Base-by-base conservation (phyloP, 83 land plant species). In the Picea abies region DNA sequence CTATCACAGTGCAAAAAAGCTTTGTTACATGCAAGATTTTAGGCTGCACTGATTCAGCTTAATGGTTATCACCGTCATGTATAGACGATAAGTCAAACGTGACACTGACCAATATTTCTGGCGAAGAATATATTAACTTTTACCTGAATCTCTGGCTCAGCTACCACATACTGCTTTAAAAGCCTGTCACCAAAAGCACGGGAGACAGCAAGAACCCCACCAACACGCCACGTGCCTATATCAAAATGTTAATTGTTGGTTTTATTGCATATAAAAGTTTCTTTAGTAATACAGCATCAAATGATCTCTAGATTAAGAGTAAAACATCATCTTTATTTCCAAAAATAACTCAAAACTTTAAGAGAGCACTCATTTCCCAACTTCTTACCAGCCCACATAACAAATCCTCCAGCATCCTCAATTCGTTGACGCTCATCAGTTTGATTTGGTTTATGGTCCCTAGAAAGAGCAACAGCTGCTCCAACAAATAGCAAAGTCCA, bases 361-460 rank as follows among this genome's bases (percentile, higher is more conserved):
- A 16, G 80, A 17, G 44, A 83, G 56, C n/a, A 37, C n/a, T 47
- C n/a, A 37, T 37, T 23, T 61, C 44, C 56, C 58, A 20, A 23
- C 65, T 16, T 73, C 81, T 73, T 87, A 91, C 99, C 97, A 80
- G 95, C 96, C 96, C 96, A 96, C 95, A 94, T 88, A 60, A 96
- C 99, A 85, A 92, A 90, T n/a, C 99, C 99, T 84, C 99, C 98
- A 64, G 99, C 99, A 65, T 94, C 87, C 83, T 96, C 99, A 85
- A 95, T 96, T 39, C 99, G 88, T 66, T 92, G 96, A 10, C 98
- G 82, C 84, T 96, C 99, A 85, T 96, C 99, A 52, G 84, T 84
- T 44, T 91, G 94, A 87, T 92, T 92, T 61, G 99, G 98, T 77
- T 96, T 96, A 81, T 96, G 99, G 79, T 95, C 99, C 72, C 87